Conservation (phyloP, 768 basidiomycete genomes). For the Kwoniella botswanensis region DNA sequence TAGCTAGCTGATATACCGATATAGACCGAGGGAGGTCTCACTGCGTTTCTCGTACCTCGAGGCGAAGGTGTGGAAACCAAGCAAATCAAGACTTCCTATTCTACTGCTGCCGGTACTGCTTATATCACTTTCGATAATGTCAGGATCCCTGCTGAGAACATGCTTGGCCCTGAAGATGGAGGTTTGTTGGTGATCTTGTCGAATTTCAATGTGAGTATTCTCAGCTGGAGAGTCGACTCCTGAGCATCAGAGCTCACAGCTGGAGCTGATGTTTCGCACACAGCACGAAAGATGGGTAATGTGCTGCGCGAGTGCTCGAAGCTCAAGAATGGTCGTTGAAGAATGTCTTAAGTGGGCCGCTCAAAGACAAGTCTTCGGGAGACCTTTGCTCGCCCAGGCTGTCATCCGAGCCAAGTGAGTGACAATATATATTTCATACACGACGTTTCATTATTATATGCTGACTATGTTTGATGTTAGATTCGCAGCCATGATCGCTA, state of each 20-base stretch:
- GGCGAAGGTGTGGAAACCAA: conserved; percentile 81
- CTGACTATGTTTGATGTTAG: conserved; percentile 13
- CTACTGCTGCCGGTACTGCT: conserved; percentile 78
- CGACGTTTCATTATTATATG: too few relatives aligned
- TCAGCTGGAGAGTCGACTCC: neutral
- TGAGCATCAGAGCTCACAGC: neutral
- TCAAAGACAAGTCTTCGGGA: conserved; percentile 91
- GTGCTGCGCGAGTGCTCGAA: conserved; percentile 74
- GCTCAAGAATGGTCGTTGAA: conserved; percentile 77
- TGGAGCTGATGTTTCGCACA: neutral
- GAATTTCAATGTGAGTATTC: conserved; percentile 73
- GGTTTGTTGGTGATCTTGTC: conserved; percentile 76
- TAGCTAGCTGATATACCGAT: neutral
- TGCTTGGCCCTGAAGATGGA: conserved; percentile 77
- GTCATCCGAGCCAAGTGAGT: conserved; percentile 78
- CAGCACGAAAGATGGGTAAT: conserved; percentile 90
- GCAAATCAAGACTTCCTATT: conserved; percentile 88
- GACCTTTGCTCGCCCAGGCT: conserved; percentile 74
- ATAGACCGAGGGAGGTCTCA: conserved; percentile 67
- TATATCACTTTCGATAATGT: conserved; percentile 84
- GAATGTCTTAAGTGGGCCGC: conserved; percentile 87
- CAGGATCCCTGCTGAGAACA: conserved; percentile 83
- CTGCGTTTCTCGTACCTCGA: conserved; percentile 84
- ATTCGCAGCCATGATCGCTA: conserved; percentile 84
- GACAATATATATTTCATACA: neutral